Percentiles rank a stretch among this genome's conserved stretches.
phyloP scores from a whole-genome alignment of 2,329 filamentous ascomycete species.

The Ophiostoma tasmaniense region DNA sequence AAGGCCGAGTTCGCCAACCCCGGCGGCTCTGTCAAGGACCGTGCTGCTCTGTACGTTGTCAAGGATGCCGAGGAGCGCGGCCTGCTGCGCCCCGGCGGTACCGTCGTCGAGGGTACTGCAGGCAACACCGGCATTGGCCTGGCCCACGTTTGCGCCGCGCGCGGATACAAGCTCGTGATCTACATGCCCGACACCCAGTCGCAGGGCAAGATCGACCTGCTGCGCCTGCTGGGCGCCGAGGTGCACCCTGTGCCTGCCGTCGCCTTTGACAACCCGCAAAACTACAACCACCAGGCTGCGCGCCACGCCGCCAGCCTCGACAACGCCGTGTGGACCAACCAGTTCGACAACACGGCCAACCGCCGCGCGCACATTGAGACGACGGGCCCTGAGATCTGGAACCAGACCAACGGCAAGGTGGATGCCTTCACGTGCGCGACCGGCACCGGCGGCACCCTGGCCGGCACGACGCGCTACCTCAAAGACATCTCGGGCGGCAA shows the following conservation, averaged over 20 bases:
- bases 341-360: slow-evolving; percentile 96
- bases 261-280: slow-evolving; percentile 86
- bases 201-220: slow-evolving; percentile 91
- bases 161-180: slow-evolving; percentile 91
- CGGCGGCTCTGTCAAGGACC: slow-evolving; percentile 91
- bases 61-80: slow-evolving; percentile 87
- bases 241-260: slow-evolving; percentile 95
- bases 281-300: slow-evolving; percentile 95
- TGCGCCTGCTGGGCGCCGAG: slow-evolving; percentile 84
- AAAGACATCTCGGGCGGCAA: slow-evolving; percentile 71
- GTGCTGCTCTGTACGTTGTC: slow-evolving; percentile 88
- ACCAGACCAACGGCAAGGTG: slow-evolving; percentile 74
- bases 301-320: slow-evolving; percentile 79
- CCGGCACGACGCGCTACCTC: slow-evolving; percentile 78
- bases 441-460: slow-evolving; percentile 84
- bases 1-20: slow-evolving; percentile 99
- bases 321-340: slow-evolving; percentile 96
- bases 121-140: slow-evolving; percentile 98
- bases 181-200: slow-evolving; percentile 99
- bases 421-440: slow-evolving; percentile 95
- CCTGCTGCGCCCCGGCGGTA: slow-evolving; percentile 65
- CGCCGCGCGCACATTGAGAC: slow-evolving; percentile 91
- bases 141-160: slow-evolving; percentile 87
- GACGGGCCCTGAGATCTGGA: slow-evolving; percentile 95
- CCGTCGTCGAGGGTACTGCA: slow-evolving; percentile 92